Evolutionary conservation across 169 alveolate species (phyloP), one percentile per base, ranked within the genome.

Genomic region (Cryptosporidium muris): DNA sequence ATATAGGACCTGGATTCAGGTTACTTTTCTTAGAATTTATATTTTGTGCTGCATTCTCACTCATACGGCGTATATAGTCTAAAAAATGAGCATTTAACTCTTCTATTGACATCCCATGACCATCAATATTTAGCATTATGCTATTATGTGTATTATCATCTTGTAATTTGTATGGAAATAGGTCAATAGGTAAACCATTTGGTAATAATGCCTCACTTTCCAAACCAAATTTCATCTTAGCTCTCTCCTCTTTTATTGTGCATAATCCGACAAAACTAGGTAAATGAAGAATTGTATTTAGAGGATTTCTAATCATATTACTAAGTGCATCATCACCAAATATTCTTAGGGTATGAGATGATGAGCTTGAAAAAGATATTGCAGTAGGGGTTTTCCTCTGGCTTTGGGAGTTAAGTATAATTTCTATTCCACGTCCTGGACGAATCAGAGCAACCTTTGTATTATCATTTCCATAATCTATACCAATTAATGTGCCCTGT

Each of bases 401-500:
- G 36, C 93, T 80, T 9, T 89, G 82, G 36, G 91, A 67, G 68
- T 90, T 90, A 56, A 91, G 92, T 14, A 92, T 88, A 48, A 92
- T 92, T 51, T 82, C 82, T 48, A 90, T 91, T 14, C 94, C 94
- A 51, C 91, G 74, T 48, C 94, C 94, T 9, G 95, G 95, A 51
- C 89, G 88, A 14, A 92, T 92, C 37, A 90, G 82, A 0, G 93
- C 91, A 25, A 91, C 92, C 58, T 92, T 92, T 67, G 91, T 89
- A 66, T 65, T 91, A 51, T 90, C 89, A 5, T 92, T 80, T 49
- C 95, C 94, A 14, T 89, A 68, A 54, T 92, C 95, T 43, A 92
- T 81, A 40, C 95, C 95, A 40, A 92, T 80, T 49, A 92, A 43
- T 43, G 85, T 58, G 49, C 85, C 40, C n/a, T 42, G 25, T 14